phyloP scores from a whole-genome alignment of 441 rosid species.

The Breynia disticha region DNA sequence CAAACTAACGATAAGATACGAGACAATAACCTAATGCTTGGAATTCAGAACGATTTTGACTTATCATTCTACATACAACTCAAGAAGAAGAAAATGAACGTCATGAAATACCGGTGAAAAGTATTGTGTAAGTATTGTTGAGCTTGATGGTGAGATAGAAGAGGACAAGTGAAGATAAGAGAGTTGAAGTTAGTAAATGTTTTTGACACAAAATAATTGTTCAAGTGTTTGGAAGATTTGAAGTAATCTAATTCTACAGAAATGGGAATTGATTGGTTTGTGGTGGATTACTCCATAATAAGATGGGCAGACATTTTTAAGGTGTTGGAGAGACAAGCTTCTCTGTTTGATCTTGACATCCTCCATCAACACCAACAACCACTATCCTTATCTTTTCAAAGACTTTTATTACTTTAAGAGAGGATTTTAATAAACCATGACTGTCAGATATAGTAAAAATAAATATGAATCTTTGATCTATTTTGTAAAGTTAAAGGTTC shows the following conservation, averaged over 20 bases:
- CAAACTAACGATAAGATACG: too few species aligned
- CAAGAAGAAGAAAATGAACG: too few species aligned
- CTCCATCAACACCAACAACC: conserved; percentile 16
- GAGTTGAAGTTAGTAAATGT: background rate
- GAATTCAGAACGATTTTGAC: too few species aligned
- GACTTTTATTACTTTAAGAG: background rate
- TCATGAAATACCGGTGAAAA: too few species aligned
- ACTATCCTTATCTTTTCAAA: background rate
- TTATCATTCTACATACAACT: too few species aligned
- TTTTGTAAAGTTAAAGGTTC: too few species aligned
- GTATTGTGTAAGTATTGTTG: too few species aligned
- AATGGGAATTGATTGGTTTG: conserved; percentile 8
- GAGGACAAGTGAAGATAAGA: background rate
- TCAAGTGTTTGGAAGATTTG: background rate
- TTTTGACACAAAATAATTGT: background rate
- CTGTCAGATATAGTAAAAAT: too few species aligned
- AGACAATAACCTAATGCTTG: too few species aligned
- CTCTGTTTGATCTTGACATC: conserved; percentile 25
- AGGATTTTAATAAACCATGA: too few species aligned
- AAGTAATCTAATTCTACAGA: conserved; percentile 10
- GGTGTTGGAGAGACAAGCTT: conserved; percentile 11
- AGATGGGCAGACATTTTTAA: conserved; percentile 9
- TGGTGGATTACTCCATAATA: conserved; percentile 9
- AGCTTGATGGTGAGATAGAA: too few species aligned
- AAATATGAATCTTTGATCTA: too few species aligned